Conservation (phyloP, 345 rosid genomes). For the Aquilaria malaccensis region DNA sequence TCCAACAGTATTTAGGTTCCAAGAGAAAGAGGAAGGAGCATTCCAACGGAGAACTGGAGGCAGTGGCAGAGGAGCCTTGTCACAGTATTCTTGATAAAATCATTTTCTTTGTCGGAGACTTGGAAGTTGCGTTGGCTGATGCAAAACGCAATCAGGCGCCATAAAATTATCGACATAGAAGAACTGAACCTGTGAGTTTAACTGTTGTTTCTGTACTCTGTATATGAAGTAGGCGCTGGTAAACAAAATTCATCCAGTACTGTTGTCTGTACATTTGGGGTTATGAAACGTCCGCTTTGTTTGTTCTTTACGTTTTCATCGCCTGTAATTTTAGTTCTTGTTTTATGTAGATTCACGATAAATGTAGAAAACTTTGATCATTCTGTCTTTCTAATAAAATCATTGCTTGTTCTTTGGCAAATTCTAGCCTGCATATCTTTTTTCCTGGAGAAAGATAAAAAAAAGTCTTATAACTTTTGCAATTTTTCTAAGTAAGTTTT, state of each 20-base stretch:
- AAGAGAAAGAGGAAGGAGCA: conserved; percentile 14
- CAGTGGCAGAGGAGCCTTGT: conserved; percentile 19
- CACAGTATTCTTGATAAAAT: conserved; percentile 39
- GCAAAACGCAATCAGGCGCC: conserved; percentile 27
- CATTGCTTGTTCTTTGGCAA: no score
- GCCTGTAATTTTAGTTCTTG: neutral
- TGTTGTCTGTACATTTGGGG: no score
- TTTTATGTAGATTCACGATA: neutral
- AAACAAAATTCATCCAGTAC: neutral
- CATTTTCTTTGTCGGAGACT: conserved; percentile 47
- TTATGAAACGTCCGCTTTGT: neutral
- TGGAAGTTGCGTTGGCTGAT: conserved; percentile 43
- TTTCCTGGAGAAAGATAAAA: no score
- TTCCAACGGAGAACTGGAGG: conserved; percentile 11
- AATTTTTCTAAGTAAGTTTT: no score
- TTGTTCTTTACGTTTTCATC: no score
- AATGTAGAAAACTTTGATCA: no score
- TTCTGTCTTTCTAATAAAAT: no score
- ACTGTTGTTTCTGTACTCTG: neutral
- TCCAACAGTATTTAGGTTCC: conserved; percentile 46
- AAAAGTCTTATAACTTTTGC: no score
- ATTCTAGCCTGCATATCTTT: no score
- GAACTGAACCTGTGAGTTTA: neutral
- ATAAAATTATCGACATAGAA: conserved; percentile 3
- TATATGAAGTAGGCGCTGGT: neutral